Evolutionary conservation across 441 rosid genomes (phyloP).

Genomic region (Pelargonium citronellum): DNA sequence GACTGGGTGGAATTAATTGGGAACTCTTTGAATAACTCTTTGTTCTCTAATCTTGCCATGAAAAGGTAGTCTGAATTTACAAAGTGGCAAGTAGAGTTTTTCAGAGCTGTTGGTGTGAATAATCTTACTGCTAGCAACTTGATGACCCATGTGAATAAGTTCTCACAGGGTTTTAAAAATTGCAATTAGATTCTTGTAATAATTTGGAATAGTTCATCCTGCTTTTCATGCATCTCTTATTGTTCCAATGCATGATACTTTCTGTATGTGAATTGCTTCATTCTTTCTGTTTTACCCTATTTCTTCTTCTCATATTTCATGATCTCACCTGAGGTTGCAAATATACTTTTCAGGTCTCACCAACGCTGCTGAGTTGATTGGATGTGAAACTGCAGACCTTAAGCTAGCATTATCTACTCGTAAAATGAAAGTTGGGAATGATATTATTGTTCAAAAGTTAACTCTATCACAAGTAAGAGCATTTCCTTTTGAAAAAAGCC

Average conservation of each 20-base stretch:
- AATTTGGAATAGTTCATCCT: background rate
- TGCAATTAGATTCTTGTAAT: background rate
- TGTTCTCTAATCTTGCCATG: background rate
- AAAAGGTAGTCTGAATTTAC: background rate
- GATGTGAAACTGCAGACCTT: slow-evolving; percentile 60
- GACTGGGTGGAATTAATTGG: background rate
- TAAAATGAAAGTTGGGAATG: slow-evolving; percentile 92
- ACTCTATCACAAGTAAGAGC: slow-evolving; percentile 73
- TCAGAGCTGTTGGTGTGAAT: background rate
- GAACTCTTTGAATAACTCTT: background rate
- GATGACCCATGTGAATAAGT: too few relatives aligned
- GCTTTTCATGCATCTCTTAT: background rate
- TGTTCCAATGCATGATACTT: background rate
- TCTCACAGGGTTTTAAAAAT: background rate
- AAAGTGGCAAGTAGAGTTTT: background rate
- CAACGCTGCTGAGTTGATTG: slow-evolving; percentile 75
- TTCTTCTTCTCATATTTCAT: background rate
- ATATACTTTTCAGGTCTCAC: slow-evolving; percentile 52
- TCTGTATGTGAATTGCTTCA: background rate
- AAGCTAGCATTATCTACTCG: slow-evolving; percentile 78
- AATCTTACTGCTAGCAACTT: background rate
- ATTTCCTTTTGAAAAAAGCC: slow-evolving; percentile 4
- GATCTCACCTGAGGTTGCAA: slow-evolving; percentile 14
- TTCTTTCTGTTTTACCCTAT: background rate
- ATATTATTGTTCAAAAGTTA: slow-evolving; percentile 80